Percentiles rank a stretch among this genome's conserved stretches.
These are phyloP conservation scores for Coemansia sp. DNA, from an alignment of 192 early-diverging fungal species.

Conservation along the genomic window DNA sequence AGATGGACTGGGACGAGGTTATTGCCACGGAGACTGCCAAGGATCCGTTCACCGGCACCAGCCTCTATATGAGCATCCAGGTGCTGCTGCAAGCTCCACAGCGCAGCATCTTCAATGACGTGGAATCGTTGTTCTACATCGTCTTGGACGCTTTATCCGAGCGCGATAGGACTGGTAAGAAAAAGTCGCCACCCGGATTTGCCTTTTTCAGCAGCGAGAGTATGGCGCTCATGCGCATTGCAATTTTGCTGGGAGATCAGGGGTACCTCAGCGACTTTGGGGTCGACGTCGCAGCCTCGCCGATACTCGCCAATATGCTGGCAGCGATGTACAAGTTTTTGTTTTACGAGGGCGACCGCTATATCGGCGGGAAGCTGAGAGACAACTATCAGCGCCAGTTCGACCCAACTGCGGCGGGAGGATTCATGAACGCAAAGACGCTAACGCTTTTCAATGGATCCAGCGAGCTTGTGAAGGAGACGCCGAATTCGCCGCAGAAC, in stretches of 20 bases:
- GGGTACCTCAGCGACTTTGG: conserved; percentile 3
- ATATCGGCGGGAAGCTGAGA: not conserved
- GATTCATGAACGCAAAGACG: too few species aligned
- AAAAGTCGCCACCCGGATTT: not conserved
- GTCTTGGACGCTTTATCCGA: conserved; percentile 1
- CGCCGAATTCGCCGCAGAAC: not conserved
- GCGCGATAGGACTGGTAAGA: not conserved
- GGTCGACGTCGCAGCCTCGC: not conserved
- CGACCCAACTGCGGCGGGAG: too few species aligned
- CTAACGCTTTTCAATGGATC: too few species aligned
- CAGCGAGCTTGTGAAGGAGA: not conserved
- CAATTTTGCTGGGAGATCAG: not conserved
- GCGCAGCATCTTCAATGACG: conserved; percentile 9
- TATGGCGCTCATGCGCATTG: not conserved
- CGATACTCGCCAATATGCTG: not conserved
- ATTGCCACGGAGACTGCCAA: not conserved
- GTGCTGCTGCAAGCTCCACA: not conserved
- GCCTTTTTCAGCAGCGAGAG: not conserved
- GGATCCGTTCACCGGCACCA: not conserved
- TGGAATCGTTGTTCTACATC: conserved; percentile 19
- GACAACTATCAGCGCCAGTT: not conserved
- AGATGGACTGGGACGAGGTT: not conserved
- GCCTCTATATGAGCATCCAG: conserved; percentile 5
- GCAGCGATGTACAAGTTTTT: conserved; percentile 5
- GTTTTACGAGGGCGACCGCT: not conserved